Percentiles rank a stretch among this genome's conserved stretches.
phyloP scores from a whole-genome alignment of 371 early-diverging fungal genomes.

The Syncephalastrum sp. region DNA sequence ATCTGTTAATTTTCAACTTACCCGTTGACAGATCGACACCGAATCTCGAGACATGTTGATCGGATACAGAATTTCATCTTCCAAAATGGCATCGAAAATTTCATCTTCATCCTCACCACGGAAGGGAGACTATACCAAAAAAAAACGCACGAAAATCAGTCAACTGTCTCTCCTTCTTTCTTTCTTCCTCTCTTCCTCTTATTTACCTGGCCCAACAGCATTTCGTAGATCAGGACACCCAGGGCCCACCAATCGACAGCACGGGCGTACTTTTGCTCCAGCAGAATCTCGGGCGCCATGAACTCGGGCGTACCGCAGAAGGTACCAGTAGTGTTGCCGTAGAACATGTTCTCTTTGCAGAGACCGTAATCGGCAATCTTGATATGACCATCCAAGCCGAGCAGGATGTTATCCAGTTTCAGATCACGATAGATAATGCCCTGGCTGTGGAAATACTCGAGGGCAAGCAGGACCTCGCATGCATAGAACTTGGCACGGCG shows the following conservation, averaged over 20 bases:
- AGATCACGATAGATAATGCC: constrained; percentile 53
- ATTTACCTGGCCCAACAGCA: constrained; percentile 83
- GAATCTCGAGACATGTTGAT: constrained; percentile 90
- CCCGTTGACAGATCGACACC: constrained; percentile 85
- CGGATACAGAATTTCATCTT: constrained; percentile 92
- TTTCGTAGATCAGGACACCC: constrained; percentile 93
- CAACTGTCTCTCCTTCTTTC: not conserved
- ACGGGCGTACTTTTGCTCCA: constrained; percentile 81
- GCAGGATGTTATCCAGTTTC: constrained; percentile 49
- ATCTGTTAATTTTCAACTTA: constrained; percentile 21
- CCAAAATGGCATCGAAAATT: constrained; percentile 93
- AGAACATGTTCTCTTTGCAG: constrained; percentile 56
- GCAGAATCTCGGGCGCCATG: constrained; percentile 76
- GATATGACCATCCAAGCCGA: constrained; percentile 90
- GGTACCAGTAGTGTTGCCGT: constrained; percentile 69
- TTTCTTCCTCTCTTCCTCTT: constrained; percentile 12
- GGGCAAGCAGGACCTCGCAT: constrained; percentile 93
- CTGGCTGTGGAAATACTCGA: constrained; percentile 64
- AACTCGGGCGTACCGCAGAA: constrained; percentile 93
- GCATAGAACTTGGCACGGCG: constrained; percentile 96
- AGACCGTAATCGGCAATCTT: constrained; percentile 98
- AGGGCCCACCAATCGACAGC: constrained; percentile 95
- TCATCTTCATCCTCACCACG: constrained; percentile 94
- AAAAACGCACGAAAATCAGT: no score
- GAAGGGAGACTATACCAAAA: constrained; percentile 78